Conservation (phyloP, 768 basidiomycete genomes). For the Calocera viscosa region DNA sequence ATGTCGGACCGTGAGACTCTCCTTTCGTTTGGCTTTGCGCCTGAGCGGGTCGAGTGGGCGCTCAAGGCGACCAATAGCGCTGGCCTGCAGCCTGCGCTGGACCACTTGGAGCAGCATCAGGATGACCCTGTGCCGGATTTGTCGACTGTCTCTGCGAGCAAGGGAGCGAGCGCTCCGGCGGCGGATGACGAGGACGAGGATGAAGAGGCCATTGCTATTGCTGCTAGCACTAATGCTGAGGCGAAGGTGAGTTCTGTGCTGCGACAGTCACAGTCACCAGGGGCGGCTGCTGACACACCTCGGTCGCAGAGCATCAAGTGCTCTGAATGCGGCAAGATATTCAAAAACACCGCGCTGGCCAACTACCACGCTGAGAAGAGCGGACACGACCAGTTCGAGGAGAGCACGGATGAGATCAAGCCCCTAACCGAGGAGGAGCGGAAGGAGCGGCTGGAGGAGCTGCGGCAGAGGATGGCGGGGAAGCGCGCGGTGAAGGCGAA, state of each 20-base stretch:
- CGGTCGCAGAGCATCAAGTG: constrained; percentile 80
- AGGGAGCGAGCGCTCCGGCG: constrained; percentile 23
- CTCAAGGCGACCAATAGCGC: constrained; percentile 68
- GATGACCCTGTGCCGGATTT: constrained; percentile 61
- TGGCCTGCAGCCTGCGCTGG: constrained; percentile 85
- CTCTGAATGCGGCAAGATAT: constrained; percentile 70
- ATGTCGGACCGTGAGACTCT: constrained; percentile 40
- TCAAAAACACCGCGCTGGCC: constrained; percentile 74
- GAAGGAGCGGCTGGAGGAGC: constrained; percentile 62
- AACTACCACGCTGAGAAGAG: constrained; percentile 91
- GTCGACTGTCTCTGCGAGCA: constrained; percentile 27
- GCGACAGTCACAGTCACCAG: too few relatives aligned
- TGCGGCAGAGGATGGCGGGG: constrained; percentile 63
- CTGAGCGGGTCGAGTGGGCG: constrained; percentile 80
- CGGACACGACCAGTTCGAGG: constrained; percentile 92
- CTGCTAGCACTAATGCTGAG: constrained; percentile 36
- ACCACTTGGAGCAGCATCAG: constrained; percentile 73
- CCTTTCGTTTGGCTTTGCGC: constrained; percentile 76
- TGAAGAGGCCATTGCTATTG: constrained; percentile 42
- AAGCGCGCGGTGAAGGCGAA: constrained; percentile 64
- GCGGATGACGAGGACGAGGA: constrained; percentile 41
- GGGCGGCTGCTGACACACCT: too few relatives aligned
- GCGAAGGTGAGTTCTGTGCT: constrained; percentile 43
- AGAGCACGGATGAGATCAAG: constrained; percentile 91
- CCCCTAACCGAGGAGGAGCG: constrained; percentile 93